phyloP scores from a whole-genome alignment of 192 early-diverging fungal species.

The Mortierella hygrophila region DNA sequence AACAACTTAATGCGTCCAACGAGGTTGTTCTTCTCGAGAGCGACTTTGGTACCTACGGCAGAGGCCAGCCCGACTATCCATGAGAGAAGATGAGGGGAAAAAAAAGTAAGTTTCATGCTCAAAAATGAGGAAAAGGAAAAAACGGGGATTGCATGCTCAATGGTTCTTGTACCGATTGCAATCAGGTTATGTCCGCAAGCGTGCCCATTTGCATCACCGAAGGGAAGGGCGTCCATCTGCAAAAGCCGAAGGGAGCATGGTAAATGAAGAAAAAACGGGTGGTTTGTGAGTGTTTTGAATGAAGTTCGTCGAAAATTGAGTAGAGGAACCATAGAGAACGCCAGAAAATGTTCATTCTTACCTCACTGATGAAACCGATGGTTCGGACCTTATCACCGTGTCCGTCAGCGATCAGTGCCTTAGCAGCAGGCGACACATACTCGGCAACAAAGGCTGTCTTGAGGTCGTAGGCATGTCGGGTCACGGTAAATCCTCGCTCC shows the following conservation, averaged over 20 bases:
- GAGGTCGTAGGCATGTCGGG: constrained; percentile 60
- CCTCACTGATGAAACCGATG: constrained; percentile 57
- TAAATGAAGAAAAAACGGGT: not conserved
- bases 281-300: not conserved
- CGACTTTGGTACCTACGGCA: constrained; percentile 63
- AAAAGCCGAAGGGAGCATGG: constrained; percentile 47
- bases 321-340: too few species aligned
- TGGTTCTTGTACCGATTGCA: constrained; percentile 58
- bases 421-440: constrained; percentile 49
- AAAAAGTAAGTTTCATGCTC: not conserved
- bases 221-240: constrained; percentile 77
- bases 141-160: not conserved
- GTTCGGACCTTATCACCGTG: constrained; percentile 40
- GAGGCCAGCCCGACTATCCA: constrained; percentile 65
- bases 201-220: constrained; percentile 59
- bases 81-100: not conserved
- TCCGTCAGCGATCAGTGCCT: constrained; percentile 28
- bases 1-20: constrained; percentile 75
- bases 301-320: not conserved
- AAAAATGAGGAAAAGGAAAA: not conserved
- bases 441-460: constrained; percentile 75
- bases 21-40: constrained; percentile 57
- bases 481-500: constrained; percentile 64
- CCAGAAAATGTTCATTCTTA: not conserved
- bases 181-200: constrained; percentile 84